phyloP scores from a whole-genome alignment of 139 green algal genomes.

The Spirogloea muscicola region DNA sequence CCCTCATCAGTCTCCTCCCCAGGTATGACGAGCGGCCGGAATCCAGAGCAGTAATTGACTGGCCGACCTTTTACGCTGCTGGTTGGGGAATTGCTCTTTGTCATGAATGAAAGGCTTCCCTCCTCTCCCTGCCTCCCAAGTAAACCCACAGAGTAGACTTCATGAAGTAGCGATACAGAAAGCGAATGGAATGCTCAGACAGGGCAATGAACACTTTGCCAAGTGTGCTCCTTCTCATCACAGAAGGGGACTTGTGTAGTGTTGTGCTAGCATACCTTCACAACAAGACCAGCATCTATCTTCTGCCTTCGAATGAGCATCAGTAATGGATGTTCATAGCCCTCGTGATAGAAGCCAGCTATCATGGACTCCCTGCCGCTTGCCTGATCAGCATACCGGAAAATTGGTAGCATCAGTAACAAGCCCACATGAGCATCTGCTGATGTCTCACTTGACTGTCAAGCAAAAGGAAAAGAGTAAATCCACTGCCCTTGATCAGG shows the following conservation, averaged over 20 bases:
- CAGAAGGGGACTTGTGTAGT: too few relatives aligned
- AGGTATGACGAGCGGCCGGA: neutral
- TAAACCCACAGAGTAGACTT: too few relatives aligned
- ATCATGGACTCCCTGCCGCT: constrained; percentile 28
- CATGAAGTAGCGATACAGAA: too few relatives aligned
- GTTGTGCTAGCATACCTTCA: constrained; percentile 34
- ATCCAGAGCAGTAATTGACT: constrained; percentile 31
- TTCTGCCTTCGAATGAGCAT: constrained; percentile 29
- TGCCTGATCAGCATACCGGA: too few relatives aligned
- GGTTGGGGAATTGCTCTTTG: neutral
- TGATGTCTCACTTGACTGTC: too few relatives aligned
- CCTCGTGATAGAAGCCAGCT: constrained; percentile 32
- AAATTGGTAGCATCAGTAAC: too few relatives aligned
- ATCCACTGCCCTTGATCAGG: too few relatives aligned
- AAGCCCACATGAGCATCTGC: too few relatives aligned
- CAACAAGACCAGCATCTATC: constrained; percentile 24
- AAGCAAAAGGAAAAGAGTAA: too few relatives aligned
- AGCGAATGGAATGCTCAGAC: too few relatives aligned
- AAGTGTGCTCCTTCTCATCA: too few relatives aligned
- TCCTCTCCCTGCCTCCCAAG: constrained; percentile 25
- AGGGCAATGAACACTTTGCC: too few relatives aligned
- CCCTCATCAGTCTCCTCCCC: constrained; percentile 2
- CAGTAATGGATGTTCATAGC: constrained; percentile 26
- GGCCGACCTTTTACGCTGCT: neutral
- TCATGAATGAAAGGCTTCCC: neutral